Conservation (phyloP, 345 rosid species). For the Euclidium syriacum region DNA sequence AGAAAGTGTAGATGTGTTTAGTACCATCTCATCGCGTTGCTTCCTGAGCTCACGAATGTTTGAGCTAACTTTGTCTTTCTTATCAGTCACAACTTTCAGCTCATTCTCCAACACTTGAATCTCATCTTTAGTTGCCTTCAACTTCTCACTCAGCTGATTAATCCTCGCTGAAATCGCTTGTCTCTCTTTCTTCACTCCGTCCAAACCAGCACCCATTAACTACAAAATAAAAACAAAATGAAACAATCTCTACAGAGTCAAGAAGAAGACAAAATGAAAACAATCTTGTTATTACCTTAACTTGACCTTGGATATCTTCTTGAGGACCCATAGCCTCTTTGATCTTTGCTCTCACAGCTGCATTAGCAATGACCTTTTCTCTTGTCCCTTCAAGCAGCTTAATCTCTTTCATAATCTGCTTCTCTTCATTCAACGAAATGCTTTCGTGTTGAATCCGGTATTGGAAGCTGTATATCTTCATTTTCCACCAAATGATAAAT, state of each 20-base stretch:
- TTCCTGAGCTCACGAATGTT: conserved; percentile 54
- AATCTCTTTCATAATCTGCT: conserved; percentile 83
- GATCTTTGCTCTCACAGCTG: conserved; percentile 69
- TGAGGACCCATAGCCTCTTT: conserved; percentile 86
- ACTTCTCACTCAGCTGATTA: conserved; percentile 43
- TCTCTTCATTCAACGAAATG: conserved; percentile 86
- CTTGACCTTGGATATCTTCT: conserved; percentile 84
- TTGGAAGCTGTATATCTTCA: conserved; percentile 72
- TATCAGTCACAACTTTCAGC: conserved; percentile 39
- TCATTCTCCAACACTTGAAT: conserved; percentile 54
- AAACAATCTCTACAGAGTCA: background rate
- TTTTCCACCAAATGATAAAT: conserved; percentile 23
- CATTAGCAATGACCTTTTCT: conserved; percentile 83
- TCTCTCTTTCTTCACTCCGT: conserved; percentile 83
- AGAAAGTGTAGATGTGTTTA: background rate
- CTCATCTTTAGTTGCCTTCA: conserved; percentile 53
- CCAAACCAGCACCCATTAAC: conserved; percentile 86
- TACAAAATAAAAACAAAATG: conserved; percentile 27
- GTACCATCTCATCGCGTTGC: conserved; percentile 69
- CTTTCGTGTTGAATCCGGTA: conserved; percentile 92
- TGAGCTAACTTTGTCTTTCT: conserved; percentile 57
- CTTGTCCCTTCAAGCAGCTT: conserved; percentile 91
- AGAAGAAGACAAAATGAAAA: conserved; percentile 34
- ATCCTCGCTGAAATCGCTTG: conserved; percentile 63
- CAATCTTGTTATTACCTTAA: conserved; percentile 68